Percentiles rank a stretch among this genome's conserved stretches.
phyloP scores from a whole-genome alignment of 306 rosid genomes.

The Cicer chorassanicum region DNA sequence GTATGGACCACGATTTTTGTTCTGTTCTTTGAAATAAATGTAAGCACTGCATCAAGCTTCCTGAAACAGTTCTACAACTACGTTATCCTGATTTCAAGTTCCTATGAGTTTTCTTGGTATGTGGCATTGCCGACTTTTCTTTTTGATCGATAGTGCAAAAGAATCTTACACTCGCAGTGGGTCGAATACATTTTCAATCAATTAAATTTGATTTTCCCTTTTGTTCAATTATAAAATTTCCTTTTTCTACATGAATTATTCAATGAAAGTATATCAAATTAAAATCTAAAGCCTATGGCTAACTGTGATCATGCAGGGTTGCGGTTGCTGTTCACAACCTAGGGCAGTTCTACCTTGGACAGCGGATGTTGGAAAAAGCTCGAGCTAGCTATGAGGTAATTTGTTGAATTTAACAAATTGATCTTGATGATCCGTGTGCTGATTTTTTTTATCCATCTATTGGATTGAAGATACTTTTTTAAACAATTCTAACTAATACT shows the following conservation, averaged over 20 bases:
- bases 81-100: neutral
- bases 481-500: conserved; percentile 12
- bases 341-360: conserved; percentile 81
- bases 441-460: conserved; percentile 5
- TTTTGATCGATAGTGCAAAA: conserved; percentile 7
- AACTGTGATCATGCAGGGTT: conserved; percentile 61
- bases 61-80: neutral
- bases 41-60: conserved; percentile 13
- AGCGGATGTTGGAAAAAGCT: conserved; percentile 76
- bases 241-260: neutral
- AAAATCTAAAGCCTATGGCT: conserved; percentile 3
- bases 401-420: conserved; percentile 19
- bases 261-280: neutral
- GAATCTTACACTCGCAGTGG: conserved; percentile 5
- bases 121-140: conserved; percentile 19
- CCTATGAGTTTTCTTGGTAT: conserved; percentile 19
- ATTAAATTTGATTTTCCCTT: conserved; percentile 26
- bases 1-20: conserved; percentile 17
- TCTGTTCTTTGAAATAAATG: conserved; percentile 3
- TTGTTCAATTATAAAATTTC: neutral
- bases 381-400: conserved; percentile 69
- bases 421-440: neutral
- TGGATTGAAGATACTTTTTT: conserved; percentile 26
- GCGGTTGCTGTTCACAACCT: conserved; percentile 86
- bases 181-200: neutral